Conservation (phyloP, 164 flowering plant species). For the Magnolia kwangsiensis region DNA sequence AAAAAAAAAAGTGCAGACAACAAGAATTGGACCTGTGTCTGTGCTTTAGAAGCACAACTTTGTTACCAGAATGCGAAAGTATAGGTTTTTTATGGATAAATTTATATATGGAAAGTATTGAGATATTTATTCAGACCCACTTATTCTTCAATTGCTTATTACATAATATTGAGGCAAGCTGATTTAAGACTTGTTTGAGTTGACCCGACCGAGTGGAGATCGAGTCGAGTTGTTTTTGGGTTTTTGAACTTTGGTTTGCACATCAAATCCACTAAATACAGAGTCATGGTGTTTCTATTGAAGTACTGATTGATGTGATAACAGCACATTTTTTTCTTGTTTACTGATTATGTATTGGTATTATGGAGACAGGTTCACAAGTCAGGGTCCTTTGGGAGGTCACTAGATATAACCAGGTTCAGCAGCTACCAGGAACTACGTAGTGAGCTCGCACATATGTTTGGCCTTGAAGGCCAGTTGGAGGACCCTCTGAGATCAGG, state of each 20-base stretch:
- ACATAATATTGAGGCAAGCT: too few species aligned
- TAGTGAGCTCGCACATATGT: slow-evolving; percentile 85
- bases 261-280: background rate
- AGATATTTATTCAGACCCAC: too few species aligned
- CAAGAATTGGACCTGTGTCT: too few species aligned
- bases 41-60: too few species aligned
- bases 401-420: slow-evolving; percentile 82
- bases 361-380: slow-evolving; percentile 63
- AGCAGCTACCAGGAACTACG: slow-evolving; percentile 93
- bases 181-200: background rate
- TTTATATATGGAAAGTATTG: too few species aligned
- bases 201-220: background rate
- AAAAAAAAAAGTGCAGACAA: too few species aligned
- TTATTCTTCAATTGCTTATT: too few species aligned
- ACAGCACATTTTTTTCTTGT: background rate
- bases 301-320: background rate
- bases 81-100: too few species aligned
- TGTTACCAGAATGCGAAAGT: too few species aligned
- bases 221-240: background rate
- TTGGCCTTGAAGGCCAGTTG: slow-evolving; percentile 92
- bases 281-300: background rate
- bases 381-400: slow-evolving; percentile 88
- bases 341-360: slow-evolving; percentile 3
- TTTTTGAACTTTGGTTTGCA: background rate
- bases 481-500: slow-evolving; percentile 99